Percentiles rank a stretch among this genome's conserved stretches.
Conservation (phyloP, 345 rosid species). For the Lumnitzera littorea region DNA sequence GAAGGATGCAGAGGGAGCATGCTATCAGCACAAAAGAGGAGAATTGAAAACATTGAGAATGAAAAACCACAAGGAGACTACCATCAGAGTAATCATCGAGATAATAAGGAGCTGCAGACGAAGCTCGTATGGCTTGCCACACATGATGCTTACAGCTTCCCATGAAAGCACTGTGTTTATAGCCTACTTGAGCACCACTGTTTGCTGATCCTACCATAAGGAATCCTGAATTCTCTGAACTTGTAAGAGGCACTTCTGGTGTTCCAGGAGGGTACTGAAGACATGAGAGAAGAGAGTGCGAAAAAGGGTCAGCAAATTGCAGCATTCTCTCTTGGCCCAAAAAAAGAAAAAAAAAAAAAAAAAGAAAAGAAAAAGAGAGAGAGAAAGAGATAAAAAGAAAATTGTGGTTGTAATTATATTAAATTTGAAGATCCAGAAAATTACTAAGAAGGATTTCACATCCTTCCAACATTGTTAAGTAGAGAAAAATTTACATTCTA, state of each 20-base stretch:
- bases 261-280: slow-evolving; percentile 90
- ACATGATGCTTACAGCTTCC: slow-evolving; percentile 94
- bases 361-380: too few species aligned
- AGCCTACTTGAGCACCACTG: slow-evolving; percentile 77
- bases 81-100: slow-evolving; percentile 97
- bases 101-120: slow-evolving; percentile 99
- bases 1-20: not conserved
- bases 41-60: not conserved
- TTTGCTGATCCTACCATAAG: slow-evolving; percentile 53
- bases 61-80: slow-evolving; percentile 16
- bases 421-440: not conserved
- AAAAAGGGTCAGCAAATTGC: not conserved
- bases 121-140: slow-evolving; percentile 99
- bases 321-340: too few species aligned
- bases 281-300: slow-evolving; percentile 6
- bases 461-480: too few species aligned
- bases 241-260: slow-evolving; percentile 68
- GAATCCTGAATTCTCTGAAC: slow-evolving; percentile 72
- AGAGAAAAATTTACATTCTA: too few species aligned
- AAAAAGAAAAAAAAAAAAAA: too few species aligned
- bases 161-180: slow-evolving; percentile 81
- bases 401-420: not conserved
- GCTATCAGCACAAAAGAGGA: not conserved
- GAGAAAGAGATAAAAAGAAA: too few species aligned
- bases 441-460: too few species aligned